Percentiles rank a stretch among this genome's conserved stretches.
Evolutionary conservation across 164 flowering plant species (phyloP).

Genomic region (Akebia trifoliata): DNA sequence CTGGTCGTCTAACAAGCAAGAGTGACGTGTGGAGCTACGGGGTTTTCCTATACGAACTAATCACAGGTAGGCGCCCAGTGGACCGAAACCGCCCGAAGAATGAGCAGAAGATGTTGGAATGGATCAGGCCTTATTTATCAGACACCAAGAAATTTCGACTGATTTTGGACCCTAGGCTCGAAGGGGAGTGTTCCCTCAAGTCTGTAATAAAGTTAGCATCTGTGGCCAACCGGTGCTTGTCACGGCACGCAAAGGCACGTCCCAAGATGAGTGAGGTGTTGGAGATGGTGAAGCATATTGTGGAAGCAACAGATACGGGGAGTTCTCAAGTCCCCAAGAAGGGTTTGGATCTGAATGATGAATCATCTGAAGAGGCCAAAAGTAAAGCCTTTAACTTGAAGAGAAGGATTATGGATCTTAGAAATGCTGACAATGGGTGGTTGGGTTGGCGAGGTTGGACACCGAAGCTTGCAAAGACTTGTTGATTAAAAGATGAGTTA

Average conservation of each 20-base stretch:
- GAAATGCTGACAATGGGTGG: constrained; percentile 13
- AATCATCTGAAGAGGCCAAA: constrained; percentile 15
- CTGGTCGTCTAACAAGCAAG: constrained; percentile 76
- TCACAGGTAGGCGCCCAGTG: constrained; percentile 75
- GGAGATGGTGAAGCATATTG: constrained; percentile 51
- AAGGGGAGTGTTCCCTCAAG: constrained; percentile 45
- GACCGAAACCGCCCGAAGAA: constrained; percentile 70
- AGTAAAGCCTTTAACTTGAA: constrained; percentile 18
- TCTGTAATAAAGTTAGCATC: constrained; percentile 66
- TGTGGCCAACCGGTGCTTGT: constrained; percentile 73
- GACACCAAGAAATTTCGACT: constrained; percentile 51
- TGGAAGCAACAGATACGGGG: constrained; percentile 31
- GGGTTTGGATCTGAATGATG: constrained; percentile 11
- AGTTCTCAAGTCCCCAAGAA: constrained; percentile 31
- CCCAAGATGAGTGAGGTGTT: constrained; percentile 86
- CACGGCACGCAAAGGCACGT: constrained; percentile 48
- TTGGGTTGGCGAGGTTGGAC: constrained; percentile 21
- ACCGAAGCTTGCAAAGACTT: constrained; percentile 14
- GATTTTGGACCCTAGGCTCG: constrained; percentile 77
- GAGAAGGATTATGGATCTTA: constrained; percentile 19
- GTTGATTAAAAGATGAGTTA: constrained; percentile 9
- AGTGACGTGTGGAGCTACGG: constrained; percentile 94
- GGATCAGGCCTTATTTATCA: constrained; percentile 69
- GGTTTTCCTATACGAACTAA: constrained; percentile 84
- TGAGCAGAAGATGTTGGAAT: constrained; percentile 80